A percentile compares a stretch with the other conserved stretches of the same genome.
Conservation (phyloP, 2,329 filamentous ascomycete genomes). For the Plenodomus lindquistii region DNA sequence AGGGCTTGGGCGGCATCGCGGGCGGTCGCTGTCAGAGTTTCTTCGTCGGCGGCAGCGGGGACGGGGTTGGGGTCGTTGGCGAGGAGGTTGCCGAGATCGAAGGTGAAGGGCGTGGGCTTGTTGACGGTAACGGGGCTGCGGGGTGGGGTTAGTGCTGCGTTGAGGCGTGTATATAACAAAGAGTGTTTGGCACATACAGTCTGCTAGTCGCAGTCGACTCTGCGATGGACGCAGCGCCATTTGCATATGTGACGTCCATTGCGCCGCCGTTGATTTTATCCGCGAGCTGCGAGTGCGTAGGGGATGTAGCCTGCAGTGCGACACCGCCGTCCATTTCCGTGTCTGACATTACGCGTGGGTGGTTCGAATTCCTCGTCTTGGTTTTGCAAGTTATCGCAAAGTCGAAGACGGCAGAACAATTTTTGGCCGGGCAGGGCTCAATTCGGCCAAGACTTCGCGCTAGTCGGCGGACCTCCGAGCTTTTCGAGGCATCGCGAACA, state of each 20-base stretch:
- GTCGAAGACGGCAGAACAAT: slow-evolving; percentile 12
- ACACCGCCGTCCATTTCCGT: slow-evolving; percentile 38
- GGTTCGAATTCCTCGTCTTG: neutral
- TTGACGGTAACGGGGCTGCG: slow-evolving; percentile 47
- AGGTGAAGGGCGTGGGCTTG: slow-evolving; percentile 88
- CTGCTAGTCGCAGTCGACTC: slow-evolving; percentile 38
- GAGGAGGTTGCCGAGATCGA: slow-evolving; percentile 86
- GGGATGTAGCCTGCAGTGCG: slow-evolving; percentile 20
- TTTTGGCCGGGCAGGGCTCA: slow-evolving; percentile 19
- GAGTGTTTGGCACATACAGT: slow-evolving; percentile 28
- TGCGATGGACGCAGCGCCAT: slow-evolving; percentile 34
- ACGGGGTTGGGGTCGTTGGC: slow-evolving; percentile 87
- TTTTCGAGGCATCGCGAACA: slow-evolving; percentile 18
- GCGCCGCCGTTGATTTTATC: slow-evolving; percentile 37
- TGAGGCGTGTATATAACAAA: neutral
- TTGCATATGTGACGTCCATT: slow-evolving; percentile 35
- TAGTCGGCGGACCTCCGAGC: slow-evolving; percentile 31
- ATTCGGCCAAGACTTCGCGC: slow-evolving; percentile 14
- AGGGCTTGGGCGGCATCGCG: slow-evolving; percentile 90
- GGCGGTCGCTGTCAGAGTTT: slow-evolving; percentile 71
- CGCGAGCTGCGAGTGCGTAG: slow-evolving; percentile 32
- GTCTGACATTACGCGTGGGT: slow-evolving; percentile 25
- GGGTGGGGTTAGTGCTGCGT: slow-evolving; percentile 6
- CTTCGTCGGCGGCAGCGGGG: slow-evolving; percentile 62
- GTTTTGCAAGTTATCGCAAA: neutral